These are phyloP conservation scores for Sequoiadendron giganteum DNA, from an alignment of 75 land plant genomes.

Conservation along the genomic window DNA sequence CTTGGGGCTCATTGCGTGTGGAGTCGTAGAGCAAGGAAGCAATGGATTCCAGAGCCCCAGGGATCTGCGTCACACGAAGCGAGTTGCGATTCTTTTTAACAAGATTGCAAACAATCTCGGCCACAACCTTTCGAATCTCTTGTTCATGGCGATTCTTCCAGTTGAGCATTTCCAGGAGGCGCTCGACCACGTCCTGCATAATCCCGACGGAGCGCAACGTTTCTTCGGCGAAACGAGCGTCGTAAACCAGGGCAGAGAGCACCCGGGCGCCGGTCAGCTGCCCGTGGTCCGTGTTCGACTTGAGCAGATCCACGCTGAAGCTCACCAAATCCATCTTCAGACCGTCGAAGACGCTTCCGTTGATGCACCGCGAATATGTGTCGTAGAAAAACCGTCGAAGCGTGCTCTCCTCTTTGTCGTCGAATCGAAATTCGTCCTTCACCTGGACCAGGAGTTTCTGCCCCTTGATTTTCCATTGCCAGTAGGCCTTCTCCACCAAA, in stretches of 20 bases:
- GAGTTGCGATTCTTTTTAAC: constrained; percentile 53
- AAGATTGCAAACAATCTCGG: constrained; percentile 51
- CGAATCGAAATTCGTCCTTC: constrained; percentile 43
- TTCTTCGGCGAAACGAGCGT: constrained; percentile 30
- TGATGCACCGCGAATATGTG: constrained; percentile 63
- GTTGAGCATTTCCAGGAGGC: constrained; percentile 81
- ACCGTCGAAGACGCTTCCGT: constrained; percentile 85
- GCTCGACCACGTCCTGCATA: constrained; percentile 50
- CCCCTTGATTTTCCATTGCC: constrained; percentile 60
- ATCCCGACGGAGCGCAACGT: constrained; percentile 74
- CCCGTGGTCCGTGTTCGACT: constrained; percentile 36
- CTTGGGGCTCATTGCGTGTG: constrained; percentile 8
- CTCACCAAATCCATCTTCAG: constrained; percentile 82
- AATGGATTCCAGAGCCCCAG: constrained; percentile 79
- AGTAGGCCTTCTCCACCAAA: constrained; percentile 71
- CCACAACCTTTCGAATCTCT: constrained; percentile 57
- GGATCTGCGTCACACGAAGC: constrained; percentile 64
- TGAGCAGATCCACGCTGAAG: constrained; percentile 57
- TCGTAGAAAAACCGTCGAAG: constrained; percentile 78
- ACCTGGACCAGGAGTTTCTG: constrained; percentile 50
- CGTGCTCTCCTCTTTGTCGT: constrained; percentile 27
- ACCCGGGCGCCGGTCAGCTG: constrained; percentile 64
- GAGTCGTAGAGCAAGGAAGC: constrained; percentile 46
- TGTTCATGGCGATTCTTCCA: constrained; percentile 72
- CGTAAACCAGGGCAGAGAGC: constrained; percentile 40